These are phyloP conservation scores for Pleurotus pulmonarius DNA, from an alignment of 768 basidiomycete genomes.

Conservation along the genomic window DNA sequence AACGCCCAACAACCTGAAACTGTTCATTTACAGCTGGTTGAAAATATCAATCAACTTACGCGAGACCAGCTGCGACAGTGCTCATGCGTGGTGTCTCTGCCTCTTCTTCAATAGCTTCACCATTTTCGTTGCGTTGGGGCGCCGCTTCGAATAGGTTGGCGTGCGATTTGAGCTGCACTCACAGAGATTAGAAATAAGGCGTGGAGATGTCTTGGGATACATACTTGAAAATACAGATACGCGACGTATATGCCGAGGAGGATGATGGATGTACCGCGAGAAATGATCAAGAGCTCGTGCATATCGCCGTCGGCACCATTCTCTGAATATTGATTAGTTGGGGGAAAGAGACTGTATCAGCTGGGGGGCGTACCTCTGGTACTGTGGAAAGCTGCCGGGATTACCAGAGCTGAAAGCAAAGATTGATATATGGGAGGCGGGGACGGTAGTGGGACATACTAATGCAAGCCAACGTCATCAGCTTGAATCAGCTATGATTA, in stretches of 20 bases:
- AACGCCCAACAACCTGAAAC: conserved; percentile 52
- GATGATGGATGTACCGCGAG: conserved; percentile 75
- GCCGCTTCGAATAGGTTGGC: conserved; percentile 47
- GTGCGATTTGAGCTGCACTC: conserved; percentile 65
- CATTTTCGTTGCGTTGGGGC: not conserved
- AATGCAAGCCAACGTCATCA: conserved; percentile 86
- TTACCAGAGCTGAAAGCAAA: conserved; percentile 59
- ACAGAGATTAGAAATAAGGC: too few species aligned
- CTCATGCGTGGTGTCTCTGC: conserved; percentile 62
- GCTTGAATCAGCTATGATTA: conserved; percentile 28
- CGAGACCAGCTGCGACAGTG: conserved; percentile 55
- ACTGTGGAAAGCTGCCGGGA: conserved; percentile 82
- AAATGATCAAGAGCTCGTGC: conserved; percentile 66
- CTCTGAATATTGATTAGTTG: conserved; percentile 2
- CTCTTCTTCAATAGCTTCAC: conserved; percentile 26
- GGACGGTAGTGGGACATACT: conserved; percentile 56
- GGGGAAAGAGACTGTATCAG: too few species aligned
- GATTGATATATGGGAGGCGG: not conserved
- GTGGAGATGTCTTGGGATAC: too few species aligned
- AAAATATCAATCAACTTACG: conserved; percentile 32
- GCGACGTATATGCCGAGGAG: conserved; percentile 71
- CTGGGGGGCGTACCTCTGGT: too few species aligned
- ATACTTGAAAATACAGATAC: conserved; percentile 74
- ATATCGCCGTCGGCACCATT: conserved; percentile 14
- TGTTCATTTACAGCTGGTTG: not conserved